These are phyloP conservation scores for Cyclotella cryptica DNA, from an alignment of 108 stramenopile genomes.

Conservation along the genomic window DNA sequence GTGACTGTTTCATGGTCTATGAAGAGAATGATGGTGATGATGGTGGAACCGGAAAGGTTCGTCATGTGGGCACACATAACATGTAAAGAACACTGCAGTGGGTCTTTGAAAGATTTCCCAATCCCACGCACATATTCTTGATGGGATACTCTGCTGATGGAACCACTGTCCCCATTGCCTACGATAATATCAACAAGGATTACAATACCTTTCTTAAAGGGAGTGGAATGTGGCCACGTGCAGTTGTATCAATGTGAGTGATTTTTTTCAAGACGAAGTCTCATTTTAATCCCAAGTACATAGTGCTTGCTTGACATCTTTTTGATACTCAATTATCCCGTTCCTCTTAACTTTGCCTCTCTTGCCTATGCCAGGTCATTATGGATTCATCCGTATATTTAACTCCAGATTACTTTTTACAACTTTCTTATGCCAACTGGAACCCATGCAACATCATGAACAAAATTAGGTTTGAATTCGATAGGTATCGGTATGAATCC, in stretches of 20 bases:
- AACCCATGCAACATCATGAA: constrained; percentile 49
- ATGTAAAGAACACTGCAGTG: constrained; percentile 30
- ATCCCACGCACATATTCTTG: constrained; percentile 43
- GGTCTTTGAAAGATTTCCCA: constrained; percentile 51
- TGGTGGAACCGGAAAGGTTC: constrained; percentile 26
- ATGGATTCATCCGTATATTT: constrained; percentile 62
- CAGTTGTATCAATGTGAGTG: too few species aligned
- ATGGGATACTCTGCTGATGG: constrained; percentile 61
- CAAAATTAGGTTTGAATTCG: constrained; percentile 49
- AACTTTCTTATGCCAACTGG: constrained; percentile 53
- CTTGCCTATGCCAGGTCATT: too few species aligned
- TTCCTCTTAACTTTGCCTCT: too few species aligned
- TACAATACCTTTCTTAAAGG: constrained; percentile 48
- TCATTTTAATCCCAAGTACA: too few species aligned
- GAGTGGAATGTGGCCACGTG: constrained; percentile 35
- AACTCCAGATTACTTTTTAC: constrained; percentile 58
- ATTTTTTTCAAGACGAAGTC: too few species aligned
- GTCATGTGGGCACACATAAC: constrained; percentile 49
- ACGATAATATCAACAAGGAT: constrained; percentile 40
- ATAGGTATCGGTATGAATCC: constrained; percentile 39
- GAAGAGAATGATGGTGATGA: too few species aligned
- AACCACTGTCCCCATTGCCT: constrained; percentile 50
- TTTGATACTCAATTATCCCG: too few species aligned
- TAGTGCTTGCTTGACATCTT: too few species aligned
- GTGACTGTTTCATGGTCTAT: constrained; percentile 32